Percentiles rank a stretch among this genome's conserved stretches.
phyloP scores from a whole-genome alignment of 73 alveolate genomes.

The Stentor coeruleus region DNA sequence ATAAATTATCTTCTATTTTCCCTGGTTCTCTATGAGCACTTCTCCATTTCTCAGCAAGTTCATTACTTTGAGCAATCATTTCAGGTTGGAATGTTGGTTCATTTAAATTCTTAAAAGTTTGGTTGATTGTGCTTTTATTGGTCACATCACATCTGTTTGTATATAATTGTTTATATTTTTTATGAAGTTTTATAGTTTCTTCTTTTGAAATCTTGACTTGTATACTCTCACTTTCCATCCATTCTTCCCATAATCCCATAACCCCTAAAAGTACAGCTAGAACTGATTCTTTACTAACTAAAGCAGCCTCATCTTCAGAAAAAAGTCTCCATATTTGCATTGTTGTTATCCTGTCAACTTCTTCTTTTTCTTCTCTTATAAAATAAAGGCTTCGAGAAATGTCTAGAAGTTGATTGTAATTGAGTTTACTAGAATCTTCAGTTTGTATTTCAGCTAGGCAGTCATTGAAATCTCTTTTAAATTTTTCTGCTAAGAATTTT shows the following conservation, averaged over 20 bases:
- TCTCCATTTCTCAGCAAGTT: constrained; percentile 8
- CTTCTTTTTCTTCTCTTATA: not conserved
- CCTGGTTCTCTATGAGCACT: constrained; percentile 4
- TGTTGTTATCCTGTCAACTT: not conserved
- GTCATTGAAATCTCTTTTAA: constrained; percentile 5
- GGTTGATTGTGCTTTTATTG: not conserved
- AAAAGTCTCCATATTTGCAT: constrained; percentile 2
- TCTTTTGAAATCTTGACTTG: not conserved
- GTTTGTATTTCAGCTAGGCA: not conserved
- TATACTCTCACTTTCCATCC: not conserved
- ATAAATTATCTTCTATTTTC: not conserved
- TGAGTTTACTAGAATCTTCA: not conserved
- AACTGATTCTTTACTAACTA: not conserved
- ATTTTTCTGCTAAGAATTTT: not conserved
- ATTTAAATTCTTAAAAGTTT: not conserved
- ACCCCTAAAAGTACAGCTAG: not conserved
- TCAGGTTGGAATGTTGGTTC: constrained; percentile 2
- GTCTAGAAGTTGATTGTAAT: not conserved
- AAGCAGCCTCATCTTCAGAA: not conserved
- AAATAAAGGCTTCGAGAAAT: not conserved
- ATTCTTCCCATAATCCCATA: not conserved
- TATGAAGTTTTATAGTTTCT: not conserved
- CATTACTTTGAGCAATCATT: not conserved
- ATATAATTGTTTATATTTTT: not conserved
- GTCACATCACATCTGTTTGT: not conserved